Conservation (phyloP, 495 filamentous ascomycete species). For the Trichoderma gamsii region DNA sequence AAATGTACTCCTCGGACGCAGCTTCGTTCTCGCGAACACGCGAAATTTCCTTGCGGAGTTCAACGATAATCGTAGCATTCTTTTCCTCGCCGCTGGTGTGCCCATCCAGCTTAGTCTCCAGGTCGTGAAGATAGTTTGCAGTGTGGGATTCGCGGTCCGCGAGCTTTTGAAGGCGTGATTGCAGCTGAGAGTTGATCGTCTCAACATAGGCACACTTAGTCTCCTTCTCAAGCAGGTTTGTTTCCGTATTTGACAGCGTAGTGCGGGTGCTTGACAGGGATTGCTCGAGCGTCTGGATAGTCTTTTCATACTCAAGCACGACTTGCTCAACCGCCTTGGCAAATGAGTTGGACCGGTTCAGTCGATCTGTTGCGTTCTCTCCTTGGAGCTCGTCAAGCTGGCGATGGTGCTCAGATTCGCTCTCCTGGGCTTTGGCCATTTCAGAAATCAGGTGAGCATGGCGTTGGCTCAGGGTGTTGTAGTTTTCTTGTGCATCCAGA, state of each 20-base stretch:
- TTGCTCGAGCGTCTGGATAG: conserved; percentile 87
- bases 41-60: conserved; percentile 85
- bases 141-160: conserved; percentile 84
- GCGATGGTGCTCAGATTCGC: conserved; percentile 46
- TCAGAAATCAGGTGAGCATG: conserved; percentile 95
- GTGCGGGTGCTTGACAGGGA: conserved; percentile 85
- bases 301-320: conserved; percentile 97
- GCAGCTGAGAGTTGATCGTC: conserved; percentile 83
- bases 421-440: conserved; percentile 77
- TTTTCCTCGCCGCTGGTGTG: conserved; percentile 90
- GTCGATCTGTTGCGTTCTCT: conserved; percentile 76
- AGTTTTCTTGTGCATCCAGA: conserved; percentile 90
- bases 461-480: conserved; percentile 78
- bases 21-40: conserved; percentile 88
- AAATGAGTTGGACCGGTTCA: conserved; percentile 92
- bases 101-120: conserved; percentile 83
- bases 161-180: conserved; percentile 79
- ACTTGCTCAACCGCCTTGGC: conserved; percentile 93
- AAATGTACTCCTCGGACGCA: conserved; percentile 90
- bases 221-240: conserved; percentile 83
- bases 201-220: conserved; percentile 87
- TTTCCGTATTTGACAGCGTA: conserved; percentile 77
- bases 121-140: conserved; percentile 83
- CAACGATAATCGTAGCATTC: conserved; percentile 73
- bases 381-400: conserved; percentile 52